phyloP scores from a whole-genome alignment of 768 basidiomycete species.

The Lentinus brumalis region DNA sequence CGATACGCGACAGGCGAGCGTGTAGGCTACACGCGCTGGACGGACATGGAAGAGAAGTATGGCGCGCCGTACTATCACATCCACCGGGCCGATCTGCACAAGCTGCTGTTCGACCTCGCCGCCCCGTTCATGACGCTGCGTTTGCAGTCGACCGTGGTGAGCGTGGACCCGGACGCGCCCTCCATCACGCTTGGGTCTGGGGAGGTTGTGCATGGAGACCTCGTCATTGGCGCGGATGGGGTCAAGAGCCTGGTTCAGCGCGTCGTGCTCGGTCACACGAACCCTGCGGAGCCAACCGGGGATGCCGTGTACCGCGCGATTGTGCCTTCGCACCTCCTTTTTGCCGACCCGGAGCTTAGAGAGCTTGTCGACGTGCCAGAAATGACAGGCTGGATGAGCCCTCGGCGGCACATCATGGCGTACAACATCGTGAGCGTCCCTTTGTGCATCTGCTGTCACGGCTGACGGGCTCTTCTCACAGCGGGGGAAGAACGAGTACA shows the following conservation, averaged over 20 bases:
- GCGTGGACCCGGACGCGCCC: slow-evolving; percentile 34
- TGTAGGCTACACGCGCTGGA: slow-evolving; percentile 41
- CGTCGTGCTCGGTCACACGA: slow-evolving; percentile 49
- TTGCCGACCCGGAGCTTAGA: slow-evolving; percentile 53
- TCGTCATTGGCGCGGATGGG: slow-evolving; percentile 42
- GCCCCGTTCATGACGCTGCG: slow-evolving; percentile 34
- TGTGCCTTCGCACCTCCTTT: slow-evolving; percentile 46
- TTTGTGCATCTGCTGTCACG: neutral
- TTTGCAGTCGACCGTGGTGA: slow-evolving; percentile 36
- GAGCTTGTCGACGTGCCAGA: slow-evolving; percentile 51
- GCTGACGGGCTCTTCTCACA: slow-evolving; percentile 11
- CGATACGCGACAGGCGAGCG: slow-evolving; percentile 39
- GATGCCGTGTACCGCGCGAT: slow-evolving; percentile 65
- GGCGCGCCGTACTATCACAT: slow-evolving; percentile 46
- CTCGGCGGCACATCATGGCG: slow-evolving; percentile 46
- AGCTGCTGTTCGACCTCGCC: slow-evolving; percentile 39
- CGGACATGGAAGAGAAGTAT: slow-evolving; percentile 32
- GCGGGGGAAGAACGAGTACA: slow-evolving; percentile 38
- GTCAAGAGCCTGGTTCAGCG: slow-evolving; percentile 53
- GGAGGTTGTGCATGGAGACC: slow-evolving; percentile 38
- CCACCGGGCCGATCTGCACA: slow-evolving; percentile 47
- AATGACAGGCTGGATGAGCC: slow-evolving; percentile 64
- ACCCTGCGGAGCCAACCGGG: slow-evolving; percentile 52
- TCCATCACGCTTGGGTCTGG: slow-evolving; percentile 38
- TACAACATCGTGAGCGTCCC: slow-evolving; percentile 43